Base-by-base conservation (phyloP, 257 asterid species). In the Dorcoceras hygrometricum region DNA sequence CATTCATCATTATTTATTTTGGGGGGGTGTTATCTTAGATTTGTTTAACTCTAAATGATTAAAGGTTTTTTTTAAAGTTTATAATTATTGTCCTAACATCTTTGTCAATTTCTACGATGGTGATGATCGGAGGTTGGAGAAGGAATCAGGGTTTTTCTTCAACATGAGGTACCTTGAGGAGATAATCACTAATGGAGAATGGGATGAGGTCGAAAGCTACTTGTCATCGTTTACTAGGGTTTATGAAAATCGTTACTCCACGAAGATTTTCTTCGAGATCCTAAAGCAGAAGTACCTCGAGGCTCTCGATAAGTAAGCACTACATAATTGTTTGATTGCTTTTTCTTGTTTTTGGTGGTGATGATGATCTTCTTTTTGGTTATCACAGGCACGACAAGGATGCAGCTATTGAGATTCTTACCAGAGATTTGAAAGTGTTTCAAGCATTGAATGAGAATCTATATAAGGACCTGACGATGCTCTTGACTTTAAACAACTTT, bases 231-330 rank as follows among this genome's bases (percentile, higher is more conserved):
- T 87, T 79, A 87, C 97, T 25, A 92, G 89, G 77, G 97, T 92
- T 34, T 95, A 89, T 59, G 98, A 92, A 65, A 92, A 92, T 74
- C 76, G 97, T 78, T 87, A 89, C 86, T 92, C 98, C 14, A 92
- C 87, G 97, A 92, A 89, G 89, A 92, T 92, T 51, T 92, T 92
- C 74, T 92, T 92, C 39, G 98, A 92, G 77, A 89, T 89, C 65
- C 84, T 96, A 74, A 92, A 92, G 85, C 98, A 92, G 84, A 92
- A 89, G 77, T 92, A 92, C 81, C 98, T 92, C 54, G 98, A 92
- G 81, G 96, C 97, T 63, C 98, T 92, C 72, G 98, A 92, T 78
- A 62, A 87, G 98, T 92, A 83, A 72, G 73, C 20, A 27, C 28
- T n/a, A n/a, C n/a, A n/a, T n/a, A n/a, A n/a, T n/a, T n/a, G n/a